Percentiles rank a stretch among this genome's conserved stretches.
phyloP scores from a whole-genome alignment of 1,139 yeast species.

The Ogataea hybrid region DNA sequence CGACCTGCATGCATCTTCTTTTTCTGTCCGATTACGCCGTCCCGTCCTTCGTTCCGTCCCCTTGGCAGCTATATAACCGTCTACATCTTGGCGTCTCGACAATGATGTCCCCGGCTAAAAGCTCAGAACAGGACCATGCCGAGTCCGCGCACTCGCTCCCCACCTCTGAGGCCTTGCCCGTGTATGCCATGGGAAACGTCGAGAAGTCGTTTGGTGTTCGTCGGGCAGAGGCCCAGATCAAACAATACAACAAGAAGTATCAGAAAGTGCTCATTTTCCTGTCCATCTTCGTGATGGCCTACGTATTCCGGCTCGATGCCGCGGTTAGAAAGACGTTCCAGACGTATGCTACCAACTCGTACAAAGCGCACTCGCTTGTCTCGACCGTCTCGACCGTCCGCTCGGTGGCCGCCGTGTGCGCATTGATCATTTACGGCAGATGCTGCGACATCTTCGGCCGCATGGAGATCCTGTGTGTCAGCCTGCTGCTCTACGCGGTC shows the following conservation, averaged over 20 bases:
- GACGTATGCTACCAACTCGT: slow-evolving; percentile 52
- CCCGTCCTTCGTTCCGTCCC: no score
- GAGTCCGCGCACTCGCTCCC: neutral
- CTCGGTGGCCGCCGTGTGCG: slow-evolving; percentile 67
- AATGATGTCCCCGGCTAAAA: neutral
- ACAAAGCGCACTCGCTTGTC: slow-evolving; percentile 56
- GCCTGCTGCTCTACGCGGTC: slow-evolving; percentile 58
- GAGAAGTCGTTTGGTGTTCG: slow-evolving; percentile 31
- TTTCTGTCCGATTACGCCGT: no score
- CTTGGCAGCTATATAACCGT: neutral
- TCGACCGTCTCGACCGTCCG: slow-evolving; percentile 65
- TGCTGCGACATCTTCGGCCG: slow-evolving; percentile 72
- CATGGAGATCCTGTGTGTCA: slow-evolving; percentile 49
- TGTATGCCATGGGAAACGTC: neutral
- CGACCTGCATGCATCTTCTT: no score
- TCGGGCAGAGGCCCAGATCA: slow-evolving; percentile 34
- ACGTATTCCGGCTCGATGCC: slow-evolving; percentile 66
- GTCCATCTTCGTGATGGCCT: slow-evolving; percentile 59
- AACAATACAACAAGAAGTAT: slow-evolving; percentile 30
- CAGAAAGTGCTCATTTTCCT: slow-evolving; percentile 43
- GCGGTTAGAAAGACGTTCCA: slow-evolving; percentile 47
- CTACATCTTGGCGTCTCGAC: neutral
- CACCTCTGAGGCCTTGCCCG: slow-evolving; percentile 27
- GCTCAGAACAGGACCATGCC: neutral
- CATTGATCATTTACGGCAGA: slow-evolving; percentile 69